phyloP scores from a whole-genome alignment of 805 yeast genomes.

The Yamadazyma sp. region DNA sequence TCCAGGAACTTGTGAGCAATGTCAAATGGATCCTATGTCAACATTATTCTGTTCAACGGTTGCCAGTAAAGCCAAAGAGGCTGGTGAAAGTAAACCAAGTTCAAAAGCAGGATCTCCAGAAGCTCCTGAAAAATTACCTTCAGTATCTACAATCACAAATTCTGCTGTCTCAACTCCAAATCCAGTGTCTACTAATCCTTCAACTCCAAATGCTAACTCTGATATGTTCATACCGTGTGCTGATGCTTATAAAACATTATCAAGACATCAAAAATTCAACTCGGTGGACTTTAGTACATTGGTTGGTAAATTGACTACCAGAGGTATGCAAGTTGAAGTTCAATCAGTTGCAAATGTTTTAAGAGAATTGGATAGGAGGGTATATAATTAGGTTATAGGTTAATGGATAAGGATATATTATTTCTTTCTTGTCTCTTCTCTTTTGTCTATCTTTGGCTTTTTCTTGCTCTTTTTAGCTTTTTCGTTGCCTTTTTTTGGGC shows the following conservation, averaged over 20 bases:
- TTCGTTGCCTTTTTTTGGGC: too few relatives aligned
- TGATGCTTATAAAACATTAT: slow-evolving; percentile 84
- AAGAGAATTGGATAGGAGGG: slow-evolving; percentile 73
- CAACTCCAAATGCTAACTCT: slow-evolving; percentile 19
- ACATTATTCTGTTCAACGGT: slow-evolving; percentile 86
- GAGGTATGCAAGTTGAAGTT: slow-evolving; percentile 91
- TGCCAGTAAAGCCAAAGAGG: slow-evolving; percentile 48
- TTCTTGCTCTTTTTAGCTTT: too few relatives aligned
- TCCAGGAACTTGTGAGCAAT: slow-evolving; percentile 83
- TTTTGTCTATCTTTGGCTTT: too few relatives aligned
- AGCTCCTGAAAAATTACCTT: slow-evolving; percentile 15
- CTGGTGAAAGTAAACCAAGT: neutral
- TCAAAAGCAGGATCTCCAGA: slow-evolving; percentile 6
- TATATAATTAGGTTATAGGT: slow-evolving; percentile 38
- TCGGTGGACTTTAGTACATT: slow-evolving; percentile 70
- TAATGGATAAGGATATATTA: too few relatives aligned
- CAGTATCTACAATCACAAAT: slow-evolving; percentile 12
- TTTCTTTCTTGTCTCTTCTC: neutral
- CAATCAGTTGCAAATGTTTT: slow-evolving; percentile 82
- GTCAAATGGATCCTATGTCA: slow-evolving; percentile 84
- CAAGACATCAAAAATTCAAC: slow-evolving; percentile 75
- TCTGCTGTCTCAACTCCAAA: slow-evolving; percentile 8
- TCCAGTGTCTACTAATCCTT: slow-evolving; percentile 11
- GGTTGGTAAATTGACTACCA: slow-evolving; percentile 71
- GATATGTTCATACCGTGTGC: slow-evolving; percentile 77